Percentiles rank a stretch among this genome's conserved stretches.
These are phyloP conservation scores for Ambrosiella cleistominuta DNA, from an alignment of 2,329 filamentous ascomycete species.

Conservation along the genomic window DNA sequence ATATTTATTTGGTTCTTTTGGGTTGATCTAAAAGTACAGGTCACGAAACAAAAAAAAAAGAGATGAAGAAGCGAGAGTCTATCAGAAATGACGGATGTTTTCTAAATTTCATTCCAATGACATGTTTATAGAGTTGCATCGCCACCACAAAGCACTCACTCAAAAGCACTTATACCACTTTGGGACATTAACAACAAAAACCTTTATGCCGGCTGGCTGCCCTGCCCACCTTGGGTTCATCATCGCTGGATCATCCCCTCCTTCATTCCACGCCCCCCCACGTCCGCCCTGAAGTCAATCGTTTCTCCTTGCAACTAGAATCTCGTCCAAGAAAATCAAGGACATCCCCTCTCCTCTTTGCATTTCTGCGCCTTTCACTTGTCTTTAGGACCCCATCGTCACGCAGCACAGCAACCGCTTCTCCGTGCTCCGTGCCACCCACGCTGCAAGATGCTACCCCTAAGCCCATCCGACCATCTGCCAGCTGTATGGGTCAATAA, in stretches of 20 bases:
- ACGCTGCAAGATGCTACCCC: neutral
- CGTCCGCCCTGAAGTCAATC: neutral
- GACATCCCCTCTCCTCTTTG: neutral
- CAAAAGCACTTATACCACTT: neutral
- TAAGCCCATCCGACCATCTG: neutral
- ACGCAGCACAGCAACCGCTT: neutral
- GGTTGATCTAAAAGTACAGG: no score
- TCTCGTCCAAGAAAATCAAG: neutral
- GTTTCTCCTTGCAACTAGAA: constrained; percentile 1
- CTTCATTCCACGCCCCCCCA: neutral
- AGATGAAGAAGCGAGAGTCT: neutral
- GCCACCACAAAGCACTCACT: neutral
- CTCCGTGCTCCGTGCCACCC: neutral
- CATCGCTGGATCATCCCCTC: neutral
- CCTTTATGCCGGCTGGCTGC: neutral
- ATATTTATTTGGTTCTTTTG: neutral
- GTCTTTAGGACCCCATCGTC: neutral
- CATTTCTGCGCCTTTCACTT: neutral
- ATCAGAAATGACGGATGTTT: neutral
- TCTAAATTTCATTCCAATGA: neutral
- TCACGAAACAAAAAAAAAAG: neutral
- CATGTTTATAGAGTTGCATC: neutral
- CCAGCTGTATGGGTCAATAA: neutral
- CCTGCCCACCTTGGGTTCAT: no score
- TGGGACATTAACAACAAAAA: neutral